phyloP scores from a whole-genome alignment of 2,329 filamentous ascomycete species.

The Dactylonectria estremocensis region DNA sequence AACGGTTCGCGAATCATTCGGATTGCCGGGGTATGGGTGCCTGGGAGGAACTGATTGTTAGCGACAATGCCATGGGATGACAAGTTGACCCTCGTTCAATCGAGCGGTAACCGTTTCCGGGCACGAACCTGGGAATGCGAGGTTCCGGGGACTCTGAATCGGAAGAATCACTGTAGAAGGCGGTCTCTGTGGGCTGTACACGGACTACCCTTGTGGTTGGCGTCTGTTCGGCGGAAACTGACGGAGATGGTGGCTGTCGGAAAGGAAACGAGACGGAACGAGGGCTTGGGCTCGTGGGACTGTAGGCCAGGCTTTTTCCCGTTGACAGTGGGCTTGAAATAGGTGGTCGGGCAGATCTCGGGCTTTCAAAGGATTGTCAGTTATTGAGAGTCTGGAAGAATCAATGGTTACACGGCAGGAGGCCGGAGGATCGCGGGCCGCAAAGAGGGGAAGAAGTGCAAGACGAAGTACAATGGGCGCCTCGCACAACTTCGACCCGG shows the following conservation, averaged over 20 bases:
- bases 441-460: constrained; percentile 35
- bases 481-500: constrained; percentile 45
- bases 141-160: constrained; percentile 53
- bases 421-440: constrained; percentile 35
- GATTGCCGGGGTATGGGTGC: constrained; percentile 44
- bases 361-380: constrained; percentile 42
- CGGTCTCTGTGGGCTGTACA: constrained; percentile 44
- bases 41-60: constrained; percentile 42
- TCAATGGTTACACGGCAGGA: constrained; percentile 47
- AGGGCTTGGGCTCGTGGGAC: constrained; percentile 60
- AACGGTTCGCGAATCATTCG: constrained; percentile 67
- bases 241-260: constrained; percentile 48
- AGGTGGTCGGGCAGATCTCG: constrained; percentile 64
- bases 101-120: constrained; percentile 15
- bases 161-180: constrained; percentile 57
- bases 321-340: constrained; percentile 67
- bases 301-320: constrained; percentile 60
- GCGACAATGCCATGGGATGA: constrained; percentile 9
- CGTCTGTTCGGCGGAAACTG: constrained; percentile 37
- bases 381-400: constrained; percentile 29
- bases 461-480: constrained; percentile 39
- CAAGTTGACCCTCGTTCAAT: constrained; percentile 13
- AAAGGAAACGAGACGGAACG: constrained; percentile 41
- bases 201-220: constrained; percentile 29
- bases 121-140: constrained; percentile 52